Base-by-base conservation (phyloP, 345 rosid species). In the Eutrema yunnanense region DNA sequence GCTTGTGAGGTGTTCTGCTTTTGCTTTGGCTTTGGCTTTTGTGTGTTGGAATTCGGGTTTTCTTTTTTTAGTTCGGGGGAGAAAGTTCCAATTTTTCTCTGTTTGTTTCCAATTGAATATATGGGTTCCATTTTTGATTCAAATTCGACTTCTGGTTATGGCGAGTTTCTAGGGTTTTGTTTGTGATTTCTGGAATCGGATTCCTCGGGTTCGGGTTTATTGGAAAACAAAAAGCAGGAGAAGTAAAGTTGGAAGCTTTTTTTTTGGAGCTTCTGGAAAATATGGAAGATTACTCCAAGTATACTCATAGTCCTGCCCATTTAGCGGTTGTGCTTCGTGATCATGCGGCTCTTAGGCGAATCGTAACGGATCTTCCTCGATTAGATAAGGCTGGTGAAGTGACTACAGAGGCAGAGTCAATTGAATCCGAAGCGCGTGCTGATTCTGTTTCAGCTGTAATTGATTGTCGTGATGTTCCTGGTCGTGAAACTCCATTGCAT, bases 401-500 rank as follows among this genome's bases (percentile, higher is more conserved):
- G 47, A 86, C 80, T 55, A 85, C 79, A 8, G 99, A 92, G 77
- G 88, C 80, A 14, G 90, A 90, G 67, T 95, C 98, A 22, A 73
- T 92, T 8, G 91, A 78, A 47, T 85, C 91, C 6, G 99, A 96
- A 81, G 67, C 65, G 46, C 80, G 59, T 52, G 97, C 99, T 38
- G 98, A 90, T 81, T 81, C 98, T 65, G 81, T 96, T 14, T 77
- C 97, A 0, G 84, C 88, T 43, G 82, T 83, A 13, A 86, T 92
- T 69, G 98, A 92, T 80, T 75, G 91, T 1, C 90, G 99, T 38
- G 98, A 96, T 81, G 99, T 92, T 48, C 96, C 92, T 30, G 88
- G 86, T 22, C 89, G 99, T 8, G 99, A 95, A 79, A 95, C 99
- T 32, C 96, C 98, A n/a, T 82, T 95, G 79, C 99, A 95, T 73